phyloP scores from a whole-genome alignment of 1,139 yeast genomes.

The Blastobotrys indianensis region DNA sequence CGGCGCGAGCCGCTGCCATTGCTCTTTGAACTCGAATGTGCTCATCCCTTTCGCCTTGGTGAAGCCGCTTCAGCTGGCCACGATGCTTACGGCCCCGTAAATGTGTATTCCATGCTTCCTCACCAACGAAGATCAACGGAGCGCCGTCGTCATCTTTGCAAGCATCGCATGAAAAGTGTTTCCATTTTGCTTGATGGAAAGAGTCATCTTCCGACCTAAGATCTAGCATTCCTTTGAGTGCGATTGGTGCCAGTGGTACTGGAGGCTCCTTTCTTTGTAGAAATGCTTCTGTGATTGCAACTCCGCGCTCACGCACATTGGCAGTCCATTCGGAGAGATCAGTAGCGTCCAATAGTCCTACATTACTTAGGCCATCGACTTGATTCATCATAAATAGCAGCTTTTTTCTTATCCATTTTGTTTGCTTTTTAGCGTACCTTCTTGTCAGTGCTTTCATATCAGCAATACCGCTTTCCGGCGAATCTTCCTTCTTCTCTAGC shows the following conservation, averaged over 20 bases:
- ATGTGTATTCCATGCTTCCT: slow-evolving; percentile 65
- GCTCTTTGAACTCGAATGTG: no score
- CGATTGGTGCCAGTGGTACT: slow-evolving; percentile 42
- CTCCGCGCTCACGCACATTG: slow-evolving; percentile 53
- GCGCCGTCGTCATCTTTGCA: slow-evolving; percentile 58
- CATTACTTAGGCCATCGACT: slow-evolving; percentile 50
- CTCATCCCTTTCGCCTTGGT: no score
- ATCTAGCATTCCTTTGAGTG: slow-evolving; percentile 35
- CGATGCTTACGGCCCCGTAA: slow-evolving; percentile 46
- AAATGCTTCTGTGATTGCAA: slow-evolving; percentile 44
- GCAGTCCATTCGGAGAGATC: slow-evolving; percentile 56
- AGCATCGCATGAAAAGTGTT: slow-evolving; percentile 58
- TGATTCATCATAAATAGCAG: slow-evolving; percentile 53
- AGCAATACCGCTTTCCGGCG: slow-evolving; percentile 47
- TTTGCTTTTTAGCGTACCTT: slow-evolving; percentile 81
- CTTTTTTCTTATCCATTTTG: slow-evolving; percentile 84
- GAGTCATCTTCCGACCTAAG: slow-evolving; percentile 23
- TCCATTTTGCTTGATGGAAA: slow-evolving; percentile 49
- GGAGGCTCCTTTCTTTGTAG: slow-evolving; percentile 20
- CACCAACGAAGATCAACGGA: slow-evolving; percentile 65
- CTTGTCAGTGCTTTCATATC: slow-evolving; percentile 81
- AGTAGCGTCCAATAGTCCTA: slow-evolving; percentile 72
- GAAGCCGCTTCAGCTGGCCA: background rate
- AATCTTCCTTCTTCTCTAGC: slow-evolving; percentile 37
- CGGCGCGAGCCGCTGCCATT: no score